Evolutionary conservation across 352 stramenopile species (phyloP).

Genomic region (Globisporangium acanthophoron): DNA sequence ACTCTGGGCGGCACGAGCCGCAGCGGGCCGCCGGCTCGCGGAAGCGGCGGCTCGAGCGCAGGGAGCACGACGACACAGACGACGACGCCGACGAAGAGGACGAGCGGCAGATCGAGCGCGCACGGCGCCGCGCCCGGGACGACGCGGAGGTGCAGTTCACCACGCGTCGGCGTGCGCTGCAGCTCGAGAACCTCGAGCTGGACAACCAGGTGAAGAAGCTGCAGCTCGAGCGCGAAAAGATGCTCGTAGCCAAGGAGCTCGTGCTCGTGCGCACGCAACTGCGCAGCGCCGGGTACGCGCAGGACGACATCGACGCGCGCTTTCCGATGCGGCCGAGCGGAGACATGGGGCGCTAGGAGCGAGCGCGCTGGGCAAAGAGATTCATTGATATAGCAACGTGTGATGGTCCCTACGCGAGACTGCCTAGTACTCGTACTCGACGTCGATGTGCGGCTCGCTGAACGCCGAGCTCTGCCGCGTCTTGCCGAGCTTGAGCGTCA

Average conservation of each 20-base stretch:
- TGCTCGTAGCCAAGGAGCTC: constrained; percentile 2
- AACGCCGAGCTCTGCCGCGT: constrained; percentile 35
- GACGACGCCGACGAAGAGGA: background rate
- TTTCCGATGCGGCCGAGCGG: constrained; percentile 1
- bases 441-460: constrained; percentile 48
- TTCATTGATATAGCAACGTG: too few relatives aligned
- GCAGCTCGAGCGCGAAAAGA: constrained; percentile 69
- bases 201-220: constrained; percentile 75
- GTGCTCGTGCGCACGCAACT: constrained; percentile 6
- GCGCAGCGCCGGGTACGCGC: background rate
- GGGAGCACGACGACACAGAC: background rate
- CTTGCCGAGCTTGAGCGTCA: constrained; percentile 54
- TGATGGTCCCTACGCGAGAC: too few relatives aligned
- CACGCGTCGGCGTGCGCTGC: constrained; percentile 27
- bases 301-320: constrained; percentile 5
- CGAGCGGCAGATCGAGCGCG: constrained; percentile 1
- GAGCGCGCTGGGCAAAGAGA: too few relatives aligned
- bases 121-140: constrained; percentile 3
- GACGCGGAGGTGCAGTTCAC: constrained; percentile 35
- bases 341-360: background rate
- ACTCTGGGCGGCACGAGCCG: background rate
- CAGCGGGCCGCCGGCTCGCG: background rate
- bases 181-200: constrained; percentile 56
- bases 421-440: constrained; percentile 41
- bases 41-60: background rate